phyloP scores from a whole-genome alignment of 345 rosid species.

The Barbarea vulgaris region DNA sequence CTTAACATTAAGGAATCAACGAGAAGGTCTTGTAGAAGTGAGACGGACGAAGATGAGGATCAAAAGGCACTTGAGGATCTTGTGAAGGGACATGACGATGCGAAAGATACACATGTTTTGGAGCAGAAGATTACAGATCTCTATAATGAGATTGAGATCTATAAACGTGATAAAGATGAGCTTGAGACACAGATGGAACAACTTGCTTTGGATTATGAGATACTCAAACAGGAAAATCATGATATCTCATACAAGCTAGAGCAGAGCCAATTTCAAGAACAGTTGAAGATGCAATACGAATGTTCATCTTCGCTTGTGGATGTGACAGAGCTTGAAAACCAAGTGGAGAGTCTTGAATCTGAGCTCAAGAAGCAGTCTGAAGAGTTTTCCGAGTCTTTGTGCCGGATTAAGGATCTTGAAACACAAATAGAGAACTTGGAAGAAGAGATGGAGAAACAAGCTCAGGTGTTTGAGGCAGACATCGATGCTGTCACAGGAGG shows the following conservation, averaged over 20 bases:
- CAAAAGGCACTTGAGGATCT: constrained; percentile 85
- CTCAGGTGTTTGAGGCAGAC: constrained; percentile 59
- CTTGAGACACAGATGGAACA: constrained; percentile 94
- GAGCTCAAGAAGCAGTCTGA: constrained; percentile 51
- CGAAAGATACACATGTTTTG: constrained; percentile 52
- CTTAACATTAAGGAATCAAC: constrained; percentile 37
- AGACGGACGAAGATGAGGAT: constrained; percentile 75
- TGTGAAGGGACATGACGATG: constrained; percentile 65
- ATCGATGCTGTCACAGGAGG: constrained; percentile 56
- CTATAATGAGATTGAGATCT: constrained; percentile 72
- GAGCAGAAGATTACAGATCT: constrained; percentile 77
- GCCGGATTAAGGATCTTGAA: constrained; percentile 54
- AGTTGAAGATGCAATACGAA: constrained; percentile 71
- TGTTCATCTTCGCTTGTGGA: constrained; percentile 56
- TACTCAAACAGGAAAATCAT: constrained; percentile 86
- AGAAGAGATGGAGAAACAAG: constrained; percentile 71
- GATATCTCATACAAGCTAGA: constrained; percentile 69
- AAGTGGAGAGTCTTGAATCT: constrained; percentile 52
- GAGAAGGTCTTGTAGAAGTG: constrained; percentile 40
- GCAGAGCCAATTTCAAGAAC: constrained; percentile 86
- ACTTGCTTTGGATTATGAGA: constrained; percentile 95
- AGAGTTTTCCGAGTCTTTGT: constrained; percentile 54
- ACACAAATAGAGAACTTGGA: constrained; percentile 56
- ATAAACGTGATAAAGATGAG: constrained; percentile 78
- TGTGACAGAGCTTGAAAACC: constrained; percentile 55